Base-by-base conservation (phyloP, 2,329 filamentous ascomycete species). In the Fusarium concolor region DNA sequence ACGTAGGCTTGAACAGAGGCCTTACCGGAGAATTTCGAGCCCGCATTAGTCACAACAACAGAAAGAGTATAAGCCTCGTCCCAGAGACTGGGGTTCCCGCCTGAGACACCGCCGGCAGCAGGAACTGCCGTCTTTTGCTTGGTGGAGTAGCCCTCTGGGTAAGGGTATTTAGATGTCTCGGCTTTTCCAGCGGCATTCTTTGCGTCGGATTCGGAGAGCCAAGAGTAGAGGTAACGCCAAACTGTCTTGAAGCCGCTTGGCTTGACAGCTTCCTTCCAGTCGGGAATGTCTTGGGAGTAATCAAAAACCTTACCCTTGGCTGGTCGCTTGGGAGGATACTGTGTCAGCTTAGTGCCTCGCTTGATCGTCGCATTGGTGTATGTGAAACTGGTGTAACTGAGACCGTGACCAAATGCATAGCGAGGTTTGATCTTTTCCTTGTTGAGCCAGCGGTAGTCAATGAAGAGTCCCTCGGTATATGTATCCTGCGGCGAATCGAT, bases 401-500 rank as follows among this genome's bases (percentile, higher is more conserved):
- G 85, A 0, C 94, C 95, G 62, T 89, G 94, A 0, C 95, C 94
- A 72, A 97, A 97, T 45, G 93, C 91, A 75, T 90, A 97, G 2
- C 92, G 90, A 1, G 94, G 94, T 7, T 84, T 83, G 62, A 96
- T 90, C 57, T 85, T 83, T 55, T 90, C 79, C 75, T 91, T 92
- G 82, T 97, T 94, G 71, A 97, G 94, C 78, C 94, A 87, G 14
- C 94, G 90, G 80, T 97, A 97, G 81, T 97, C 95, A 70, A 96
- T 89, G 75, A 94, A 94, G 0, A 97, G 80, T 0, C 93, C 93
- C 75, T 97, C 93, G 2, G 84, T 85, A 76, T 96, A 97, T 67
- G 93, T 89, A 71, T 96, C 92, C 75, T 97, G 93, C 0, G 93
- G 92, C 2, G 92, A 81, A 17, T 92, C 91, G 0, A 74, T 38